Conservation (phyloP, 2,329 filamentous ascomycete species). For the Alternaria sp. region DNA sequence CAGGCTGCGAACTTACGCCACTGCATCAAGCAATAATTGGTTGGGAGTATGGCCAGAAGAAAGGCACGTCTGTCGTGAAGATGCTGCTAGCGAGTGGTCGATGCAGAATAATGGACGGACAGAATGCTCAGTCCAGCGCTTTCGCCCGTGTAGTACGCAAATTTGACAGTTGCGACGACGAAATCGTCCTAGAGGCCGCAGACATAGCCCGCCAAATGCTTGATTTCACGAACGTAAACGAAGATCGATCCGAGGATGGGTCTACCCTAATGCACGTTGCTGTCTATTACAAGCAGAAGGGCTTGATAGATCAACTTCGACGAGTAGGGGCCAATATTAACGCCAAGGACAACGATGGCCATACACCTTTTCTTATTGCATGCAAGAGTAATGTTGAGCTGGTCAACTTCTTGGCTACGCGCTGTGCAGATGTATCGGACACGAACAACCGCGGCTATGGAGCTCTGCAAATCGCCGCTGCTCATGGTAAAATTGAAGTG, state of each 20-base stretch:
- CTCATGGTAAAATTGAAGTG: conserved; percentile 16
- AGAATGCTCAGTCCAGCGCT: conserved; percentile 11
- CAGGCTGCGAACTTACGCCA: conserved; percentile 7
- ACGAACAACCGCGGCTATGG: conserved; percentile 16
- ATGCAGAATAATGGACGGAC: conserved; percentile 29
- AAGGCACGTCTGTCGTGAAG: conserved; percentile 25
- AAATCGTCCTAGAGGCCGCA: not conserved
- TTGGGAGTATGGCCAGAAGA: conserved; percentile 5
- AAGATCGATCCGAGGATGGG: conserved; percentile 21
- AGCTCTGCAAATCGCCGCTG: conserved; percentile 26
- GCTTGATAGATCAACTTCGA: conserved; percentile 82
- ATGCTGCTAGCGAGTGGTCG: conserved; percentile 20
- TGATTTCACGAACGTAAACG: conserved; percentile 26
- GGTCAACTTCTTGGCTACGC: conserved; percentile 13
- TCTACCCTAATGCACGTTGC: conserved; percentile 33
- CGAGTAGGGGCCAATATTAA: conserved; percentile 57
- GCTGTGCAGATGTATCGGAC: conserved; percentile 19
- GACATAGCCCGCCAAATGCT: not conserved
- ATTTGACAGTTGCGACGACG: conserved; percentile 8
- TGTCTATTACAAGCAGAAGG: conserved; percentile 55
- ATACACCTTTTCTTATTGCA: conserved; percentile 27
- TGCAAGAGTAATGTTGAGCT: conserved; percentile 16
- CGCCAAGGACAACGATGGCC: conserved; percentile 12
- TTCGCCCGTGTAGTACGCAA: conserved; percentile 24
- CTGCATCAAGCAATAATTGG: conserved; percentile 24